phyloP scores from a whole-genome alignment of 176 grass and related monocot genomes.

The Pontederia paniculata region DNA sequence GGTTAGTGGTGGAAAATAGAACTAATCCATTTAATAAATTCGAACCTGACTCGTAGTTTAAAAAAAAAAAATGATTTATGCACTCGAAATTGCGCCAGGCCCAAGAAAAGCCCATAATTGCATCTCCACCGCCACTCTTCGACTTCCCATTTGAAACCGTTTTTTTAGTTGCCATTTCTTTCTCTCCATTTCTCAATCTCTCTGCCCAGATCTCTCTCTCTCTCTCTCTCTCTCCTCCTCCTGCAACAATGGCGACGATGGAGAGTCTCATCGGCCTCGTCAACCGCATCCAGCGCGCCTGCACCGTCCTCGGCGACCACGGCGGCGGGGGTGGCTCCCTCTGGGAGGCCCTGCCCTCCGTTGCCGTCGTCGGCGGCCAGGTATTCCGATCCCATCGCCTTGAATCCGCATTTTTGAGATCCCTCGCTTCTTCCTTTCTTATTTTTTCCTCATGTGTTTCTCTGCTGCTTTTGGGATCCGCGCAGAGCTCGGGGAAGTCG shows the following conservation, averaged over 20 bases:
- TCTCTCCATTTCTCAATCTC: neutral
- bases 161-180: neutral
- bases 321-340: conserved; percentile 61
- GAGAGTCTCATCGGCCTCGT: conserved; percentile 95
- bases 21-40: too few relatives aligned
- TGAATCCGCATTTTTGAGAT: neutral
- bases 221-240: conserved; percentile 1
- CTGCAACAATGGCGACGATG: conserved; percentile 78
- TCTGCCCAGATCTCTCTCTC: neutral
- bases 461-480: conserved; percentile 11
- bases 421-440: neutral
- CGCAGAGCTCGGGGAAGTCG: conserved; percentile 94
- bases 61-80: too few relatives aligned
- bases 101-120: too few relatives aligned
- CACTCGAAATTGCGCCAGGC: too few relatives aligned
- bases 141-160: too few relatives aligned
- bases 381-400: conserved; percentile 25
- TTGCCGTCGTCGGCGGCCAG: conserved; percentile 99
- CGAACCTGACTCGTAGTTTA: too few relatives aligned
- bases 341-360: conserved; percentile 96
- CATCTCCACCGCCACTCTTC: too few relatives aligned
- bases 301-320: conserved; percentile 91
- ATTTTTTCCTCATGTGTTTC: conserved; percentile 1
- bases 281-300: conserved; percentile 95
- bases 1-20: too few relatives aligned